Evolutionary conservation across 2,329 filamentous ascomycete species (phyloP).

Genomic region (Xenoacremonium recifei): DNA sequence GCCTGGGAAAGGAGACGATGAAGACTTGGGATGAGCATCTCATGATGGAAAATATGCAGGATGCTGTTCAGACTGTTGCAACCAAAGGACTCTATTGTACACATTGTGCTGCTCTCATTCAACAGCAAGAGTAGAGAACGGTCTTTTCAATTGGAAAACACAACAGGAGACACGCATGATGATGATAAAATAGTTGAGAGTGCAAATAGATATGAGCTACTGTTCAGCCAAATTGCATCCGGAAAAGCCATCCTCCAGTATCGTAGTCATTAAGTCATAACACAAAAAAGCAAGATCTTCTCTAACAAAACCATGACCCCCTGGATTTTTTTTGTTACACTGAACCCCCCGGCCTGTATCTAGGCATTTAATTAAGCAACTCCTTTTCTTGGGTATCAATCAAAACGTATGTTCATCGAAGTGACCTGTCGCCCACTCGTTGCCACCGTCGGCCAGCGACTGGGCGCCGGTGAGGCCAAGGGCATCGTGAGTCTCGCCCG

Average conservation of each 20-base stretch:
- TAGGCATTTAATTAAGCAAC: no score
- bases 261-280: constrained; percentile 31
- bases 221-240: constrained; percentile 3
- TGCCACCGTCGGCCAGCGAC: constrained; percentile 24
- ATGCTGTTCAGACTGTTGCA: no score
- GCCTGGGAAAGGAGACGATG: no score
- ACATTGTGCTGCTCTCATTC: no score
- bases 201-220: constrained; percentile 7
- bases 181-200: neutral
- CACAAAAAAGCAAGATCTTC: constrained; percentile 15
- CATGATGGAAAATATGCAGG: no score
- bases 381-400: constrained; percentile 29
- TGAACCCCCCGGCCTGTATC: constrained; percentile 22
- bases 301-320: constrained; percentile 19
- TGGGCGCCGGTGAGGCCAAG: constrained; percentile 23
- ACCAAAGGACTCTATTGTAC: no score
- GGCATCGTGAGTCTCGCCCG: constrained; percentile 24
- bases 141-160: no score
- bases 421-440: constrained; percentile 31
- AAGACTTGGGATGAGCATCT: no score
- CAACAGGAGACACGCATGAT: neutral
- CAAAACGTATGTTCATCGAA: constrained; percentile 29
- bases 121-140: no score
- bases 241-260: constrained; percentile 8
- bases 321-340: constrained; percentile 27